phyloP scores from a whole-genome alignment of 345 rosid species.

The Brassica rapa region DNA sequence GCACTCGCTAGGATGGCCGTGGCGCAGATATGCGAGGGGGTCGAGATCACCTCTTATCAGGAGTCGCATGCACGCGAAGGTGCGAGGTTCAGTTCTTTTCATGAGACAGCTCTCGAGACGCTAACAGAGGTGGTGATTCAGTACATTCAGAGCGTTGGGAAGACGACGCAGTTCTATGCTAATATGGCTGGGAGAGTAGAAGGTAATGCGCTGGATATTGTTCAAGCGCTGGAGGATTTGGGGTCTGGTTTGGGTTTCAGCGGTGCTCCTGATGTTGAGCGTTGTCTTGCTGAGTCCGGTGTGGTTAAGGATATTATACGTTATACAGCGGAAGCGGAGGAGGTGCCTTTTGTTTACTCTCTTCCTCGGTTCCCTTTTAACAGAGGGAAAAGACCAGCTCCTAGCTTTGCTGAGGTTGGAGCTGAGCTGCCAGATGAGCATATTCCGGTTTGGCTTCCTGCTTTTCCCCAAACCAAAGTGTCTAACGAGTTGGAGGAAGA shows the following conservation, averaged over 20 bases:
- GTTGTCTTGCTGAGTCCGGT: conserved; percentile 68
- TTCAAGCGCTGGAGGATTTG: conserved; percentile 76
- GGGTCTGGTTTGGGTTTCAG: conserved; percentile 60
- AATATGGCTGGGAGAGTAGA: conserved; percentile 72
- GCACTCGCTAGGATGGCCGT: conserved; percentile 71
- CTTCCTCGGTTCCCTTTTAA: conserved; percentile 63
- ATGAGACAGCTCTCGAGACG: conserved; percentile 66
- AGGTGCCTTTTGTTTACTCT: conserved; percentile 62
- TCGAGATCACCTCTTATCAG: conserved; percentile 28
- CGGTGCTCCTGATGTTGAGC: conserved; percentile 64
- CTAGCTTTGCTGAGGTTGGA: conserved; percentile 58
- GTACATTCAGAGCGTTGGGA: conserved; percentile 61
- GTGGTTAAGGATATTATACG: conserved; percentile 62
- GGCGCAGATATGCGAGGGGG: conserved; percentile 45
- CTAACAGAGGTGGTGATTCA: conserved; percentile 59
- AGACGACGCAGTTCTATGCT: conserved; percentile 57
- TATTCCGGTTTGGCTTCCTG: conserved; percentile 85
- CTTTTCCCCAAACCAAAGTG: conserved; percentile 63
- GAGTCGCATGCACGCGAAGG: conserved; percentile 61
- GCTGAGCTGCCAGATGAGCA: conserved; percentile 71
- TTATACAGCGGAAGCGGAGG: conserved; percentile 57
- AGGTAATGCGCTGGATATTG: conserved; percentile 63
- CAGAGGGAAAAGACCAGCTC: conserved; percentile 51
- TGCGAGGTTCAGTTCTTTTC: conserved; percentile 76
- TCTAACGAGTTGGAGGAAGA: conserved; percentile 38